These are phyloP conservation scores for Ceratobasidium sp. DNA, from an alignment of 1,284 basidiomycete species.

Conservation along the genomic window DNA sequence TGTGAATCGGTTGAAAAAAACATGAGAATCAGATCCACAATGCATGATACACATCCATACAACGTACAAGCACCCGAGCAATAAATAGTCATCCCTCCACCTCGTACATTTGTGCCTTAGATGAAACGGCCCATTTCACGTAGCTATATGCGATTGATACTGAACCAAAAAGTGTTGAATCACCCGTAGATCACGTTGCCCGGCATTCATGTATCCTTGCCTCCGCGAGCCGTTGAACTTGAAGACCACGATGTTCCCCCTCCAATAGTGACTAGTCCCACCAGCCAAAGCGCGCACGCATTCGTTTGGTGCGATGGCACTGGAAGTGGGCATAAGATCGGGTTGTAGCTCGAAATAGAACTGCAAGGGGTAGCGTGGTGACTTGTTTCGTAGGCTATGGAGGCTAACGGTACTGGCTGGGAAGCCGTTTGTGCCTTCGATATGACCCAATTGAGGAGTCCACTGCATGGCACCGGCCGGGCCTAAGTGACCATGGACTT, in stretches of 20 bases:
- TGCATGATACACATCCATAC: too few relatives aligned
- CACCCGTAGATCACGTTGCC: neutral
- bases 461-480: conserved; percentile 4
- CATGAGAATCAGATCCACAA: too few relatives aligned
- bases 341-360: conserved; percentile 3
- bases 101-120: too few relatives aligned
- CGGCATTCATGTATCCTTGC: conserved; percentile 17
- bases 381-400: neutral
- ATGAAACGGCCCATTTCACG: too few relatives aligned
- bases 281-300: conserved; percentile 5
- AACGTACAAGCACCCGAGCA: too few relatives aligned
- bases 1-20: too few relatives aligned
- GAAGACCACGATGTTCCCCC: conserved; percentile 65
- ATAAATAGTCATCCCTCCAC: too few relatives aligned
- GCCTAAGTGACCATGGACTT: conserved; percentile 2
- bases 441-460: neutral
- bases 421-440: neutral
- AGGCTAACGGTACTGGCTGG: neutral
- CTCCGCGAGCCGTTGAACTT: conserved; percentile 79
- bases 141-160: too few relatives aligned
- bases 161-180: too few relatives aligned
- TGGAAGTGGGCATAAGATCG: neutral
- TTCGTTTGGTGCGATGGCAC: neutral
- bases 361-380: conserved; percentile 8
- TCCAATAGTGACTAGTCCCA: conserved; percentile 10